phyloP scores from a whole-genome alignment of 345 rosid genomes.

The Lumnitzera racemosa region DNA sequence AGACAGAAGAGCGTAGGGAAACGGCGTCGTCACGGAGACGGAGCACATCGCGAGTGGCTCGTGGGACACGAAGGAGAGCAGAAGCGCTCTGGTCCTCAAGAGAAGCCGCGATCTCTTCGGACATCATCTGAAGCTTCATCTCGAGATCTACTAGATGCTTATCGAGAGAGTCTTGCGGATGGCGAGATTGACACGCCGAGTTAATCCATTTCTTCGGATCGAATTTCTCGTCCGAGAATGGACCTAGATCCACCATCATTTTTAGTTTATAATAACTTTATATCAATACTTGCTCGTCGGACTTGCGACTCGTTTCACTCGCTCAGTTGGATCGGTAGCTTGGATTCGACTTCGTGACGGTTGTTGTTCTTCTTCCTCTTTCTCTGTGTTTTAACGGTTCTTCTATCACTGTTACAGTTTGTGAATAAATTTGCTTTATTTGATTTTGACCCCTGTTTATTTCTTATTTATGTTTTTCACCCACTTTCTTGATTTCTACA shows the following conservation, averaged over 20 bases:
- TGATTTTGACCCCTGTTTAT: too few species aligned
- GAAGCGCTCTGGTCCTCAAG: constrained; percentile 91
- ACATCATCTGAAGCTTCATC: constrained; percentile 97
- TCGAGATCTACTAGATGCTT: constrained; percentile 91
- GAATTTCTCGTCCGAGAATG: constrained; percentile 90
- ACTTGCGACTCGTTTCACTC: too few species aligned
- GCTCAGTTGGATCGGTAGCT: too few species aligned
- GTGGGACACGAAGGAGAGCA: constrained; percentile 89
- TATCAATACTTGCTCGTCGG: too few species aligned
- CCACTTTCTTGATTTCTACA: too few species aligned
- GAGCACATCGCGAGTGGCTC: constrained; percentile 85
- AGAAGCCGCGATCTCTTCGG: constrained; percentile 95
- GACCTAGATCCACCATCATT: constrained; percentile 88
- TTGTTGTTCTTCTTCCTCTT: too few species aligned
- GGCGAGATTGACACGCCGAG: constrained; percentile 70
- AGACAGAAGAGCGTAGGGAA: constrained; percentile 69
- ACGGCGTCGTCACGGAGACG: constrained; percentile 92
- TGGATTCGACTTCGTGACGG: too few species aligned
- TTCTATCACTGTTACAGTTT: too few species aligned
- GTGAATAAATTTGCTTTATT: too few species aligned
- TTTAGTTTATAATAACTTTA: too few species aligned
- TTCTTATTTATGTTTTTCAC: too few species aligned
- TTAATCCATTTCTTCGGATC: constrained; percentile 97
- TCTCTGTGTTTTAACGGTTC: too few species aligned
- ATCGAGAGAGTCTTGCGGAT: constrained; percentile 81